Evolutionary conservation across 495 filamentous ascomycete genomes (phyloP).

Genomic region (Daldinia concentrica): DNA sequence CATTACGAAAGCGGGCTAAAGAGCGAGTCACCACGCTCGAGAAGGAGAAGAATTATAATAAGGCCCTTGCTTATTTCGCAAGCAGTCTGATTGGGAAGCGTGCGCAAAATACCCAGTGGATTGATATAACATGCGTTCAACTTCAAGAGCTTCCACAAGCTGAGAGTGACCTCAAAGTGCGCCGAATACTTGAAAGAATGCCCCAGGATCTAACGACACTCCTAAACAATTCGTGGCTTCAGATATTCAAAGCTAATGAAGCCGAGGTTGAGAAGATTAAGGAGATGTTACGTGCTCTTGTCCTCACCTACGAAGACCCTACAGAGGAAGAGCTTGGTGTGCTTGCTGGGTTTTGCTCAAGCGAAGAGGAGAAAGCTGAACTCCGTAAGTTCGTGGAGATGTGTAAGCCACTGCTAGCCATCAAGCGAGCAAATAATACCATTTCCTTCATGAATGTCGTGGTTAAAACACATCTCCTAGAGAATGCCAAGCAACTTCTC

Average conservation of each 20-base stretch:
- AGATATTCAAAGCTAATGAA: slow-evolving; percentile 52
- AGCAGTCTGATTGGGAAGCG: slow-evolving; percentile 49
- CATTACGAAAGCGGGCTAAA: slow-evolving; percentile 44
- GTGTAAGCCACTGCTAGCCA: slow-evolving; percentile 48
- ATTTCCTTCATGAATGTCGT: slow-evolving; percentile 48
- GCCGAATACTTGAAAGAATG: slow-evolving; percentile 46
- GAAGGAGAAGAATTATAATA: slow-evolving; percentile 48
- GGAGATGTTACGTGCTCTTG: slow-evolving; percentile 49
- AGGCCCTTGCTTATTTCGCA: slow-evolving; percentile 49
- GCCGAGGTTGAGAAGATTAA: slow-evolving; percentile 49
- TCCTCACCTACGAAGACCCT: slow-evolving; percentile 50
- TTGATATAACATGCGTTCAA: slow-evolving; percentile 49
- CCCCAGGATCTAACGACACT: slow-evolving; percentile 48
- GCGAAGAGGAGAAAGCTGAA: slow-evolving; percentile 43
- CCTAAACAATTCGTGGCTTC: slow-evolving; percentile 45
- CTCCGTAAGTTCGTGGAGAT: slow-evolving; percentile 43
- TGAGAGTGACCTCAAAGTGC: slow-evolving; percentile 44
- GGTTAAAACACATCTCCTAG: slow-evolving; percentile 48
- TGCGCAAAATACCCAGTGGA: slow-evolving; percentile 51
- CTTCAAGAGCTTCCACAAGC: slow-evolving; percentile 45
- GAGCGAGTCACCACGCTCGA: slow-evolving; percentile 39
- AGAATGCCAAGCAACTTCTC: slow-evolving; percentile 45
- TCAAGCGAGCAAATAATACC: slow-evolving; percentile 30
- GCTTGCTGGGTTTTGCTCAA: slow-evolving; percentile 43
- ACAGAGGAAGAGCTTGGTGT: slow-evolving; percentile 46